Base-by-base conservation (phyloP, 768 basidiomycete genomes). In the Xerocomellus chrysenteron region DNA sequence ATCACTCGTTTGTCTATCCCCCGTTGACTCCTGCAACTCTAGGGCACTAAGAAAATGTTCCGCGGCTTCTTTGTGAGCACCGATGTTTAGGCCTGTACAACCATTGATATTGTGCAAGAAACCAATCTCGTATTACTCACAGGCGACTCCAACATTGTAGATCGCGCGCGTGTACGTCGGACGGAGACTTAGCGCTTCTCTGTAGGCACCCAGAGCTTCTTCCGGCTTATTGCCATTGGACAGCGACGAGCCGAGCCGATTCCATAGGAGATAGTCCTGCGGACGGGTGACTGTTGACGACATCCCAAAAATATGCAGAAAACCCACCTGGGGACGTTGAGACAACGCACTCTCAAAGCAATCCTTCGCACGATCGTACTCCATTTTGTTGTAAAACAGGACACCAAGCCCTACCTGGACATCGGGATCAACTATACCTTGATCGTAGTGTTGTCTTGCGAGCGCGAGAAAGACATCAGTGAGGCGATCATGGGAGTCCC, bases 91-190 rank as follows among this genome's bases (percentile, higher is more conserved):
- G 67, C 96, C 94, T 97, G 56, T 6, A 35, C 52, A 37, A 52
- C 14, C 26, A 41, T 56, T n/a, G 60, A 47, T 47, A 40, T 50
- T 43, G 44, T 11, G 55, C 47, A 28, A 45, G 26, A 56, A 50
- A 46, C 40, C 40, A 28, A 19, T 16, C 5, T 50, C 50, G 9
- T 43, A 30, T n/a, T 4, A 83, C 92, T 64, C 66, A 94, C 94
- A 99, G 21, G 95, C 94, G 28, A 99, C 97, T 43, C 95, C 97
- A 36, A 99, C 92, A 65, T 99, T 99, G 69, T 96, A 98, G 24
- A 98, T 92, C 11, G 95, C 97, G 12, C 97, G 86, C 1, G 97
- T 98, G 70, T 97, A 99, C 0, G 94, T 95, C 28, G 97, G 97
- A 39, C 94, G 84, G 46, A 98, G 75, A 65, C 85, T 87, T 26